These are phyloP conservation scores for Schizonepeta tenuifolia DNA, from an alignment of 257 asterid species.

Conservation along the genomic window DNA sequence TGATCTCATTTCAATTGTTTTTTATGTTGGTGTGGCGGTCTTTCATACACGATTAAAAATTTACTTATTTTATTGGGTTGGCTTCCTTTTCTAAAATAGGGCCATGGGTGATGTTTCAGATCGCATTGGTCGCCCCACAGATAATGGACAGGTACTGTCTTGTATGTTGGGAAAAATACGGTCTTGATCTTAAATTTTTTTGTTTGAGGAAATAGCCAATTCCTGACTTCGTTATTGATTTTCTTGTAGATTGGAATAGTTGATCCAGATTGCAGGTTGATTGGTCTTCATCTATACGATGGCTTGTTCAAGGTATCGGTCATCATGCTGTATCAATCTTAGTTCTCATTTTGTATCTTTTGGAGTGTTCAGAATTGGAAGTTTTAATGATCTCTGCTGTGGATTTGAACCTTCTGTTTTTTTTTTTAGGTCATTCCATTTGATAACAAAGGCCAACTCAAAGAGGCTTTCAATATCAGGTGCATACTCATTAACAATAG, in stretches of 20 bases:
- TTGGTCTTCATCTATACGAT: slow-evolving; percentile 90
- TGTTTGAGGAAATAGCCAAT: neutral
- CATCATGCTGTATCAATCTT: slow-evolving; percentile 17
- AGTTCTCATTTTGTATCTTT: neutral
- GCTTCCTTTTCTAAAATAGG: slow-evolving; percentile 46
- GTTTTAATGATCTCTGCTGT: neutral
- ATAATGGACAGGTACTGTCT: slow-evolving; percentile 82
- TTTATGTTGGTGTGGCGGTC: slow-evolving; percentile 6
- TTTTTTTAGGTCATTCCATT: slow-evolving; percentile 80
- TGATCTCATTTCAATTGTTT: slow-evolving; percentile 15
- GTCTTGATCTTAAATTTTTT: slow-evolving; percentile 10
- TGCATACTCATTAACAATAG: slow-evolving; percentile 30
- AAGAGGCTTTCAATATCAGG: slow-evolving; percentile 95
- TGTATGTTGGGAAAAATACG: slow-evolving; percentile 23
- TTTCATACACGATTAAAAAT: slow-evolving; percentile 15
- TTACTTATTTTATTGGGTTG: slow-evolving; percentile 37
- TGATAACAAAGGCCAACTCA: slow-evolving; percentile 89
- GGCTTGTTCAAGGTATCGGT: slow-evolving; percentile 79
- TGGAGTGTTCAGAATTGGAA: slow-evolving; percentile 3
- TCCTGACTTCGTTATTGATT: slow-evolving; percentile 30
- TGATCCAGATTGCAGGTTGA: slow-evolving; percentile 90
- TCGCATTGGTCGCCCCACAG: slow-evolving; percentile 91
- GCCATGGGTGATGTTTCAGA: slow-evolving; percentile 98
- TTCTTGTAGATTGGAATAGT: slow-evolving; percentile 76
- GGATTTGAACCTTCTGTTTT: slow-evolving; percentile 18